Evolutionary conservation across 805 yeast species (phyloP).

Genomic region (Wickerhamiella kurtzmanii): DNA sequence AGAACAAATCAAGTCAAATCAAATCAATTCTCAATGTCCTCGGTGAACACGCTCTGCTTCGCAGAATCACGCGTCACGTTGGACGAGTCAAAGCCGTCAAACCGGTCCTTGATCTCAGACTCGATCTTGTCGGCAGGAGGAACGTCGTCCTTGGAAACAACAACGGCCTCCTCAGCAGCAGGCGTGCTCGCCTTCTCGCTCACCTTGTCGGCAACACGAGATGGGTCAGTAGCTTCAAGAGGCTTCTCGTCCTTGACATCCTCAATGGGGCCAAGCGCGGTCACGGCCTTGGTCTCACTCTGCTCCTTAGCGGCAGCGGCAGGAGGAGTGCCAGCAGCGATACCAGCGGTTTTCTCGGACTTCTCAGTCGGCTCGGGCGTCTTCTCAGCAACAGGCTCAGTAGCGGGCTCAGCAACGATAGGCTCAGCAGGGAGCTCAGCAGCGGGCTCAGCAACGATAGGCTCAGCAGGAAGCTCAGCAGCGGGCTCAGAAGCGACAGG

Average conservation of each 20-base stretch:
- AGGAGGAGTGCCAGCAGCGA: constrained; percentile 1
- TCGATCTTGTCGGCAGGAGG: constrained; percentile 16
- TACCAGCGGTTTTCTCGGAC: not conserved
- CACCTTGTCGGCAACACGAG: not conserved
- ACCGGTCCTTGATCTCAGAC: constrained; percentile 11
- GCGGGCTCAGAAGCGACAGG: not conserved
- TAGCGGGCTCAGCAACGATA: not conserved
- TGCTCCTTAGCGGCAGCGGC: constrained; percentile 1
- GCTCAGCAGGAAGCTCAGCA: not conserved
- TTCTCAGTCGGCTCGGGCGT: not conserved
- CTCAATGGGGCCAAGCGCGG: constrained; percentile 4
- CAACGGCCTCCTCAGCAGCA: constrained; percentile 9
- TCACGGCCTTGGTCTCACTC: constrained; percentile 9
- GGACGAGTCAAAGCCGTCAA: constrained; percentile 20
- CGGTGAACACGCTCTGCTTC: constrained; percentile 18
- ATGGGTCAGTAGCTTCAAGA: constrained; percentile 1
- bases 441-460: not conserved
- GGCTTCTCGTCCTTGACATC: not conserved
- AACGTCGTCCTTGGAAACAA: constrained; percentile 12
- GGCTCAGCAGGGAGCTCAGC: not conserved
- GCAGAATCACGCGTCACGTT: constrained; percentile 14
- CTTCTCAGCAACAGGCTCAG: not conserved
- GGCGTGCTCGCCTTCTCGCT: not conserved
- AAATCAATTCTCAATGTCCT: constrained; percentile 13
- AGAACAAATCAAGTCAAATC: too few species aligned